phyloP scores from a whole-genome alignment of 1,284 basidiomycete genomes.

The Papiliotrema fonsecae region DNA sequence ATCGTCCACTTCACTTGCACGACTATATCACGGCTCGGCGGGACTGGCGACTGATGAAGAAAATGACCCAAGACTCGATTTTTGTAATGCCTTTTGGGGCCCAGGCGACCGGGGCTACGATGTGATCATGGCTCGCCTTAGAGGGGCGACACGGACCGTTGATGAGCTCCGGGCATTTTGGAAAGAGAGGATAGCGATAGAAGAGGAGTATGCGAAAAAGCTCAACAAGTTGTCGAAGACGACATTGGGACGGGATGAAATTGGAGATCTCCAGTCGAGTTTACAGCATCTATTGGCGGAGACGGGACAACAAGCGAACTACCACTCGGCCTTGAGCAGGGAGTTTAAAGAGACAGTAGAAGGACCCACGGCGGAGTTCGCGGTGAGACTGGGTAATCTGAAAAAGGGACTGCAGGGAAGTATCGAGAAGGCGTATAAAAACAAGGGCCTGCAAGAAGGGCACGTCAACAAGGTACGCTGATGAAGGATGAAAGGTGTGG shows the following conservation, averaged over 20 bases:
- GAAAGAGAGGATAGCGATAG: conserved; percentile 79
- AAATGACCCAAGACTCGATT: conserved; percentile 57
- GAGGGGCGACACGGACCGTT: conserved; percentile 75
- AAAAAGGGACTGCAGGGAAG: conserved; percentile 61
- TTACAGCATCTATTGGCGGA: conserved; percentile 74
- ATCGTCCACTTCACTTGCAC: conserved; percentile 43
- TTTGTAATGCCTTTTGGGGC: conserved; percentile 98
- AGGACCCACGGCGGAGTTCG: conserved; percentile 59
- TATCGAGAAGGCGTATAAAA: conserved; percentile 84
- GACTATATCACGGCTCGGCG: conserved; percentile 36
- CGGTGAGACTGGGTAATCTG: conserved; percentile 63
- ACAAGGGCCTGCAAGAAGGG: conserved; percentile 74
- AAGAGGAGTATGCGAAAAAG: conserved; percentile 92
- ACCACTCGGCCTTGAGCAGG: conserved; percentile 60
- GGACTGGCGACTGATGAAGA: conserved; percentile 25
- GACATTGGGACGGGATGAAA: conserved; percentile 78
- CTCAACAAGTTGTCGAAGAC: conserved; percentile 75
- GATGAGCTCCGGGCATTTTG: conserved; percentile 82
- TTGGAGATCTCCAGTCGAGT: conserved; percentile 74
- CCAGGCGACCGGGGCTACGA: conserved; percentile 80
- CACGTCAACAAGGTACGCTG: conserved; percentile 65
- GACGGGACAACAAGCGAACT: conserved; percentile 66
- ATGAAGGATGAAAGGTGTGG: background rate
- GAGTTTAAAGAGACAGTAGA: conserved; percentile 78
- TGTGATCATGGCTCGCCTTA: conserved; percentile 80